These are phyloP conservation scores for Lachancea sp. DNA, from an alignment of 805 yeast species.

Conservation along the genomic window DNA sequence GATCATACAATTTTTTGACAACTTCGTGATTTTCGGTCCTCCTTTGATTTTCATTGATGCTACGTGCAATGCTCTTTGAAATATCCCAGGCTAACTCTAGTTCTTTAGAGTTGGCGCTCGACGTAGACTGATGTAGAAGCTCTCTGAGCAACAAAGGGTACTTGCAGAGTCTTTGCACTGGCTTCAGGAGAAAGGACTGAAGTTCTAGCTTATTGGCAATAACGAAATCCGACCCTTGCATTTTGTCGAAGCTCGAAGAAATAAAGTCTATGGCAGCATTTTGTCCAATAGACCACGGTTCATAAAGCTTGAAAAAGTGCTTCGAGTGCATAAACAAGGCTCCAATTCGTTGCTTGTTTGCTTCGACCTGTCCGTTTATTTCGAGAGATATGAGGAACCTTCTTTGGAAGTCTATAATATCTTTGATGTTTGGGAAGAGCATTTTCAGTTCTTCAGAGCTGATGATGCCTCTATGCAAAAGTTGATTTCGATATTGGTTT, in stretches of 20 bases:
- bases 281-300: slow-evolving; percentile 91
- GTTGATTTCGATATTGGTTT: slow-evolving; percentile 58
- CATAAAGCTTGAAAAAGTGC: slow-evolving; percentile 79
- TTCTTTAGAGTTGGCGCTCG: slow-evolving; percentile 53
- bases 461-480: slow-evolving; percentile 57
- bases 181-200: slow-evolving; percentile 84
- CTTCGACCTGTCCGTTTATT: slow-evolving; percentile 71
- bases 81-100: slow-evolving; percentile 62
- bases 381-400: slow-evolving; percentile 83
- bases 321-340: slow-evolving; percentile 82
- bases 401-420: slow-evolving; percentile 86
- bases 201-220: slow-evolving; percentile 84
- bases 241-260: slow-evolving; percentile 34
- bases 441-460: slow-evolving; percentile 73
- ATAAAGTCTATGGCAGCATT: slow-evolving; percentile 80
- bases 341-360: slow-evolving; percentile 77
- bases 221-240: slow-evolving; percentile 55
- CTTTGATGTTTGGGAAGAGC: slow-evolving; percentile 78
- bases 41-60: slow-evolving; percentile 91
- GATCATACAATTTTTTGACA: slow-evolving; percentile 58
- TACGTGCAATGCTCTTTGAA: slow-evolving; percentile 76
- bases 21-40: slow-evolving; percentile 77
- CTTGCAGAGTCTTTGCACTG: slow-evolving; percentile 93
- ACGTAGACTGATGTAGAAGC: slow-evolving; percentile 58
- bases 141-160: slow-evolving; percentile 81